Base-by-base conservation (phyloP, 805 yeast genomes). In the Trichomonascus vanleenenianus region DNA sequence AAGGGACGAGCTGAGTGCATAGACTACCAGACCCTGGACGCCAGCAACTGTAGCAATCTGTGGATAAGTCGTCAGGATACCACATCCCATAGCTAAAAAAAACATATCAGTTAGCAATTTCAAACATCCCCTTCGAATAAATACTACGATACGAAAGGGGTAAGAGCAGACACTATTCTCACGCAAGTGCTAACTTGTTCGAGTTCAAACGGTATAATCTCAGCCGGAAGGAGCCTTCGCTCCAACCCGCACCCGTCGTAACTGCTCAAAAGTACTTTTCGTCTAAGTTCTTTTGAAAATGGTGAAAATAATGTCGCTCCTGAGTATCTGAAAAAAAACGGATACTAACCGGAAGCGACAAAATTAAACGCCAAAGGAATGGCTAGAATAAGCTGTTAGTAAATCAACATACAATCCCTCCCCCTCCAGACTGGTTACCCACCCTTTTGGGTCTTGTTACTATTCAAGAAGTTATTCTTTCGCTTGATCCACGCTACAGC, bases 31-130 rank as follows among this genome's bases (percentile, higher is more conserved):
- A 2, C 96, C 96, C 55, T 88, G 95, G 38, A 89, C 69, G 31
- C 97, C 97, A 0, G 91, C 78, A 45, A 80, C 68, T 50, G 87
- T 87, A 2, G 91, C 95, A 52, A 89, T 83, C 63, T 87, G 83
- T 2, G 95, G 80, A 56, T 85, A 89, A 0, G 96, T 84, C 9
- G 93, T 76, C 32, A 89, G 67, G 44, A 87, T 78, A 63, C 96
- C 96, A 65, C 86, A 83, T 43, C 96, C 96, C 81, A 86, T 72
- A 40, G 85, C 93, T 83, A 58, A 10, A 39, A 7, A 45, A 10
- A 30, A n/a, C n/a, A n/a, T n/a, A n/a, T n/a, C n/a, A n/a, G 34
- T 30, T 15, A 31, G 31, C 10, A 31, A 16, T 39, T 40, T 42
- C 38, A 18, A 33, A 42, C 22, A 40, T 25, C 40, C 11, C 38